Conservation (phyloP, 2,329 filamentous ascomycete genomes). For the Simplicillium sp. region DNA sequence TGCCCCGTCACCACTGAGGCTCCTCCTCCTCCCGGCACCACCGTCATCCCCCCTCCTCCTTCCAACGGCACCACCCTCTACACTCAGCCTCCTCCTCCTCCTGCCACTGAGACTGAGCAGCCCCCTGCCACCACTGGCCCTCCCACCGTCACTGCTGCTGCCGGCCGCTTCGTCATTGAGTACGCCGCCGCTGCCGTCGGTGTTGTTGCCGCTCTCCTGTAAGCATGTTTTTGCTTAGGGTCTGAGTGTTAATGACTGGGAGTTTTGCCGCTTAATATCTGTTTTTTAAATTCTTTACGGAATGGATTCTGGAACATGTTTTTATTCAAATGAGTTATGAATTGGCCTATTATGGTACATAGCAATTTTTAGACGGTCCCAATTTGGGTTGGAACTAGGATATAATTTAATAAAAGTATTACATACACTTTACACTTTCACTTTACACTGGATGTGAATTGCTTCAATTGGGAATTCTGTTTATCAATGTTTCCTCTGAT, state of each 20-base stretch:
- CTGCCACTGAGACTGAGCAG: conserved; percentile 5
- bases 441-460: too few relatives aligned
- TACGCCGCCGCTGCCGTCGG: conserved; percentile 19
- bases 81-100: conserved; percentile 5
- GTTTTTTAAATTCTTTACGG: too few relatives aligned
- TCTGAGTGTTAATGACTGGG: too few relatives aligned
- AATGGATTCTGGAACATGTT: conserved; percentile 12
- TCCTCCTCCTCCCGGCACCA: conserved; percentile 8
- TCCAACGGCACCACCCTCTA: conserved; percentile 1
- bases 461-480: too few relatives aligned
- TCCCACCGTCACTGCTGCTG: conserved; percentile 18
- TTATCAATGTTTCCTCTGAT: too few relatives aligned
- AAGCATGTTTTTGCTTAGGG: conserved; percentile 11
- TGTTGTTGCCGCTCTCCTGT: conserved; percentile 22
- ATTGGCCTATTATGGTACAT: conserved; percentile 6
- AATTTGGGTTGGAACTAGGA: too few relatives aligned
- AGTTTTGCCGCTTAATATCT: too few relatives aligned
- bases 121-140: conserved; percentile 8
- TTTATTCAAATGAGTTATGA: conserved; percentile 7
- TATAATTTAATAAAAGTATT: too few relatives aligned
- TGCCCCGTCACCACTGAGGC: conserved; percentile 25
- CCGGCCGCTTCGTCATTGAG: conserved; percentile 19
- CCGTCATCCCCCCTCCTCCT: conserved; percentile 7
- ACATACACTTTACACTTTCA: too few relatives aligned
- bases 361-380: not conserved